Evolutionary conservation across 345 rosid species (phyloP).

Genomic region (Ricinus communis): DNA sequence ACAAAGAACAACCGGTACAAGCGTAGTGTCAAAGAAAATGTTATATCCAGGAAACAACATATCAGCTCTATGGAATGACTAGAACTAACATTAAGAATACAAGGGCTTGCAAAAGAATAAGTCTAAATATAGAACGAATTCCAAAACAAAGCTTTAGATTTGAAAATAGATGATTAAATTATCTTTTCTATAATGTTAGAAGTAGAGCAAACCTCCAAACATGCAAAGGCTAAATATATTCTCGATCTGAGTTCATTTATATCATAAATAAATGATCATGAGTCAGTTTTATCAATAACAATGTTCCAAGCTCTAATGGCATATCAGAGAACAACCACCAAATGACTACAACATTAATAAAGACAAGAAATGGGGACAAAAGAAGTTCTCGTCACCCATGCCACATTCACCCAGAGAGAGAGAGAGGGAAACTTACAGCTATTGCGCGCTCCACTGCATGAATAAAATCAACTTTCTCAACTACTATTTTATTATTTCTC

Average conservation of each 20-base stretch:
- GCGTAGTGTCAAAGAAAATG: not conserved
- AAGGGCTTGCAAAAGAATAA: not conserved
- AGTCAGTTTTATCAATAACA: too few relatives aligned
- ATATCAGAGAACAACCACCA: too few relatives aligned
- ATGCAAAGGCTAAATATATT: too few relatives aligned
- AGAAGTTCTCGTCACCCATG: not conserved
- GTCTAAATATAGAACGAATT: too few relatives aligned
- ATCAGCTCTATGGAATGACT: not conserved
- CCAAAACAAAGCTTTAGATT: not conserved
- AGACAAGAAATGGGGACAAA: not conserved
- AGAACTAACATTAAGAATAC: not conserved
- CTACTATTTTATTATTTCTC: slow-evolving; percentile 68
- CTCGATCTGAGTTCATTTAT: too few relatives aligned
- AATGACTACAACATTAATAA: too few relatives aligned
- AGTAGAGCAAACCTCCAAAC: too few relatives aligned
- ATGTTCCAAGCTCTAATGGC: too few relatives aligned
- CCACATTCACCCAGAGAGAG: not conserved
- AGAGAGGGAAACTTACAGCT: slow-evolving; percentile 54
- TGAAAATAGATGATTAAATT: too few relatives aligned
- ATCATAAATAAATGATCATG: too few relatives aligned
- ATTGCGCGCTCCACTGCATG: slow-evolving; percentile 93
- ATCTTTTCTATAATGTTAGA: too few relatives aligned
- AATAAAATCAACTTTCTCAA: slow-evolving; percentile 82
- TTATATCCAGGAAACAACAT: not conserved
- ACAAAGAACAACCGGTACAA: not conserved